Evolutionary conservation across 2,329 filamentous ascomycete genomes (phyloP).

Genomic region (Fusarium sp.): DNA sequence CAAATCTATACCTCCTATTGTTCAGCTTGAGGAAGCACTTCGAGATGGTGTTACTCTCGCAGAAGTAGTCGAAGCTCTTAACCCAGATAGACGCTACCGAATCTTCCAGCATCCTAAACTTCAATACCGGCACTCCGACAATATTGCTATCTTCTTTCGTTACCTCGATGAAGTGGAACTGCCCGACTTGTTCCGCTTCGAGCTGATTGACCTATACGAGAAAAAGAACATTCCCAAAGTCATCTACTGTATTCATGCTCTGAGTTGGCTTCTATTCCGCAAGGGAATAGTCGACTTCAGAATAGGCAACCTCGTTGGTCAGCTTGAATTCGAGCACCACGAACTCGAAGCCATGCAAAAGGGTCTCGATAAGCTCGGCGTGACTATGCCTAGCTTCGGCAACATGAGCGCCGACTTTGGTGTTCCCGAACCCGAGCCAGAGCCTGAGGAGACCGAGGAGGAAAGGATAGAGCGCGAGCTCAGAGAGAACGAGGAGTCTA

Average conservation of each 20-base stretch:
- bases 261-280: slow-evolving; percentile 96
- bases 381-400: slow-evolving; percentile 97
- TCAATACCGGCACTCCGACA: slow-evolving; percentile 96
- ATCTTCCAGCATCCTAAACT: slow-evolving; percentile 90
- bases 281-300: slow-evolving; percentile 96
- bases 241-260: slow-evolving; percentile 97
- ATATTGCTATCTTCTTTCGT: slow-evolving; percentile 95
- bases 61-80: slow-evolving; percentile 90
- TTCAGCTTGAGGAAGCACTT: slow-evolving; percentile 92
- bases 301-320: slow-evolving; percentile 95
- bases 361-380: slow-evolving; percentile 92
- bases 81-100: slow-evolving; percentile 79
- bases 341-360: slow-evolving; percentile 98
- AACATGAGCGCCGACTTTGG: slow-evolving; percentile 98
- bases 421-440: slow-evolving; percentile 77
- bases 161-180: slow-evolving; percentile 92
- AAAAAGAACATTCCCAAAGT: slow-evolving; percentile 99
- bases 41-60: slow-evolving; percentile 94
- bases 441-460: slow-evolving; percentile 89
- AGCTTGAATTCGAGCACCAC: slow-evolving; percentile 97
- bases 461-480: slow-evolving; percentile 88
- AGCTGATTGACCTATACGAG: slow-evolving; percentile 97
- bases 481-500: slow-evolving; percentile 76
- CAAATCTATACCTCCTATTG: slow-evolving; percentile 87
- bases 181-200: slow-evolving; percentile 95